These are phyloP conservation scores for Eutypella sp. DNA, from an alignment of 2,329 filamentous ascomycete genomes.

Conservation along the genomic window DNA sequence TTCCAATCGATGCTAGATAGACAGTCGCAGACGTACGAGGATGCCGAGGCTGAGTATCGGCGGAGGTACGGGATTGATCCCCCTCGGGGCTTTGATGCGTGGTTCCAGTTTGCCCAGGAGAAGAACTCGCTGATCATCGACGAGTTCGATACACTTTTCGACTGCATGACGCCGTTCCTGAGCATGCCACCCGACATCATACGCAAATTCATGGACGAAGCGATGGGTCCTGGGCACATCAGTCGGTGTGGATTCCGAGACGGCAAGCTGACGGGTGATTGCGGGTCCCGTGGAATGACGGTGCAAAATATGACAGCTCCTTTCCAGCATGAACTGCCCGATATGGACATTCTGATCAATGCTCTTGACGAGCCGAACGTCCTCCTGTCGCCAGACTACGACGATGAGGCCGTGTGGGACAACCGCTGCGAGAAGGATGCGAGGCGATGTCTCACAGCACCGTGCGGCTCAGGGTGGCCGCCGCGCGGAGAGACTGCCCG, in stretches of 20 bases:
- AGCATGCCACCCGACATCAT: slow-evolving; percentile 32
- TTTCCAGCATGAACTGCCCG: slow-evolving; percentile 21
- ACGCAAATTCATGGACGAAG: slow-evolving; percentile 17
- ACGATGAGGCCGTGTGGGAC: slow-evolving; percentile 21
- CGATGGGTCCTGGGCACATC: background rate
- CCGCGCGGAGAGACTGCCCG: background rate
- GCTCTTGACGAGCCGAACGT: slow-evolving; percentile 44
- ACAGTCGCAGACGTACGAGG: slow-evolving; percentile 34
- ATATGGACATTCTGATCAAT: slow-evolving; percentile 41
- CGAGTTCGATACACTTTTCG: slow-evolving; percentile 41
- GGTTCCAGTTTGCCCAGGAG: slow-evolving; percentile 37
- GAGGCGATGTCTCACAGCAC: slow-evolving; percentile 19
- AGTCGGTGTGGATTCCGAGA: background rate
- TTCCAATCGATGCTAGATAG: slow-evolving; percentile 28
- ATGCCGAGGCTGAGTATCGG: slow-evolving; percentile 36
- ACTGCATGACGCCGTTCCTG: slow-evolving; percentile 36
- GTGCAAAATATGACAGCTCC: background rate
- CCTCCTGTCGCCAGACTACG: slow-evolving; percentile 21
- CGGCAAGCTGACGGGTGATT: background rate
- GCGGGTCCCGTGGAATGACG: background rate
- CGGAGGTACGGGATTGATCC: slow-evolving; percentile 38
- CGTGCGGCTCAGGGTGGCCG: slow-evolving; percentile 16
- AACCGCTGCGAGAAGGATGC: background rate
- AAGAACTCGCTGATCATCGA: slow-evolving; percentile 43
- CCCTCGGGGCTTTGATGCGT: slow-evolving; percentile 41